phyloP scores from a whole-genome alignment of 2,329 filamentous ascomycete species.

The Elsinoe necatrix region DNA sequence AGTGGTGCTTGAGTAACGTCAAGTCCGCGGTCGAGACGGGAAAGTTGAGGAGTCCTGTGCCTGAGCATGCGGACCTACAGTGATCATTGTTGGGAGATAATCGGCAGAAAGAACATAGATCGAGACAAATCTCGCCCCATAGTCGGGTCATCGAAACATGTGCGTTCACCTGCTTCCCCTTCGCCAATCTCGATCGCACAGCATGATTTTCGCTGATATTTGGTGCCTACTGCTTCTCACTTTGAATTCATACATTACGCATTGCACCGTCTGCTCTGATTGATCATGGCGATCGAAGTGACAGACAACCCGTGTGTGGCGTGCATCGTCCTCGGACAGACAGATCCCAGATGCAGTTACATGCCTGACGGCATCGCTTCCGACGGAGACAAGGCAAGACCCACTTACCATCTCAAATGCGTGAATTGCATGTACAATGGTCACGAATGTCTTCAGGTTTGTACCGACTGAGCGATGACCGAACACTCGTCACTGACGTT shows the following conservation, averaged over 20 bases:
- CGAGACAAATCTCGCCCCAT: too few species aligned
- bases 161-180: too few species aligned
- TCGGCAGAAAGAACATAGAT: too few species aligned
- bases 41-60: slow-evolving; percentile 59
- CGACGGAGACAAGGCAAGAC: not conserved
- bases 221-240: too few species aligned
- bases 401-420: not conserved
- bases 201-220: too few species aligned
- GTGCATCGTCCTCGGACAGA: not conserved
- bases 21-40: slow-evolving; percentile 53
- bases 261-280: too few species aligned
- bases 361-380: not conserved
- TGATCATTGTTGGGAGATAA: not conserved
- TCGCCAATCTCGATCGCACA: too few species aligned
- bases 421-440: not conserved
- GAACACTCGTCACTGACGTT: not conserved
- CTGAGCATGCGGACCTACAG: slow-evolving; percentile 50
- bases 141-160: too few species aligned
- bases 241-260: too few species aligned
- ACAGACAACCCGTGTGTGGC: not conserved
- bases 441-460: not conserved
- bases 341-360: not conserved
- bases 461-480: not conserved
- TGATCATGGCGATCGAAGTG: not conserved
- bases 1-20: slow-evolving; percentile 66